Evolutionary conservation across 2,329 filamentous ascomycete genomes (phyloP), one percentile per base, ranked within the genome.

Genomic region (Exophiala viscosa): DNA sequence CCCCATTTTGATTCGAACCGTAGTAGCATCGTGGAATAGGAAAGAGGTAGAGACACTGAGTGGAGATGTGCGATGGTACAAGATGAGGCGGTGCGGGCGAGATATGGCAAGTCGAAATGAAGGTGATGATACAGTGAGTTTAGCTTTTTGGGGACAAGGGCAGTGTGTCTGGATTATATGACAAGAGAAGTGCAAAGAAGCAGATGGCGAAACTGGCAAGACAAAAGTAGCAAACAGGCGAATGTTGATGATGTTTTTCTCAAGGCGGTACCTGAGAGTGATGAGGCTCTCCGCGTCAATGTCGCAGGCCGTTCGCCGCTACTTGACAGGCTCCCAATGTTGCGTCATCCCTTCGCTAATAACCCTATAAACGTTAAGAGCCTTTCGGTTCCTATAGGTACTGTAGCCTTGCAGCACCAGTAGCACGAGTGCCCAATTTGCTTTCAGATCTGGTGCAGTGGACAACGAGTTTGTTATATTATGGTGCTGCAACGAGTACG

Each of bases 1-100:
- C 93, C 93, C 75, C 96, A 90, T 60, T 88, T 90, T 68, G 90
- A 90, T 65, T 91, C 86, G 63, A 96, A 88, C 70, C 91, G 84
- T 51, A 96, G 77, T 66, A 96, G 79, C 84, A 96, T 96, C 20
- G 39, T 50, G 35, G 9, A 9, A 9, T 39, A 17, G 20, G 36
- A 33, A 28, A 35, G 14, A 31, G 20, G 13, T 31, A 2, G 5
- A 4, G 32, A 11, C 33, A n/a, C 7, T n/a, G 48, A 54, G 46
- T 38, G 6, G 13, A 31, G 9, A n/a, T 13, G 23, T n/a, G 6
- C 14, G 31, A 20, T 13, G 15, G 23, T 10, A n/a, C 8, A 15
- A 35, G 38, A 14, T 15, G 41, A 6, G n/a, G 18, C 31, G 6
- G 31, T 23, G 28, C 3, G 41, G 28, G 11, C 31, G 41, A 15